Conservation (phyloP, 2,329 filamentous ascomycete genomes). For the Aureobasidium sp. region DNA sequence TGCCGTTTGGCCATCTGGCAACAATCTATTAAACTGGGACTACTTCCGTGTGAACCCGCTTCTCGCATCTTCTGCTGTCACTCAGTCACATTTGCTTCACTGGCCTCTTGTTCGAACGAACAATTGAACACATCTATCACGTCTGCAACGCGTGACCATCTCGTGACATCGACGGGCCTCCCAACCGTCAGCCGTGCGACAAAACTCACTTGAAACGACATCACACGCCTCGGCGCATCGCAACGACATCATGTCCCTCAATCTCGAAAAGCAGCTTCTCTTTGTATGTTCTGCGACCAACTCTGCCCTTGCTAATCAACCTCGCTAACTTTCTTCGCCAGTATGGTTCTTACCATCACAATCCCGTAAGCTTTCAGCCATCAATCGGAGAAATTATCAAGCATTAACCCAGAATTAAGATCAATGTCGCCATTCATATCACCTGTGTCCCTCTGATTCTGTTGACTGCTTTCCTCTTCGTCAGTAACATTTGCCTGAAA, state of each 20-base stretch:
- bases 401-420: conserved; percentile 33
- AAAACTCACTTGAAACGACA: not conserved
- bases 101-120: not conserved
- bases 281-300: conserved; percentile 58
- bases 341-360: conserved; percentile 81
- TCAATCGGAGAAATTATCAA: not conserved
- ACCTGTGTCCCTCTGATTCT: conserved; percentile 70
- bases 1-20: not conserved
- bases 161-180: not conserved
- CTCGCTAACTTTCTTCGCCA: conserved; percentile 31
- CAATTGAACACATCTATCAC: not conserved
- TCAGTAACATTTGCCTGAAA: conserved; percentile 37
- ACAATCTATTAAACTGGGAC: not conserved
- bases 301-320: not conserved
- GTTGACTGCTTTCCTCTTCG: conserved; percentile 63
- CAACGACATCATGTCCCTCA: conserved; percentile 46
- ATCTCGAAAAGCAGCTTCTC: conserved; percentile 73
- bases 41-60: conserved; percentile 10
- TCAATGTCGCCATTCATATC: conserved; percentile 75
- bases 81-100: not conserved
- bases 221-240: not conserved
- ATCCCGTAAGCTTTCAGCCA: conserved; percentile 45
- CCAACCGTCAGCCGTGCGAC: not conserved
- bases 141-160: not conserved
- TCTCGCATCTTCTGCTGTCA: conserved; percentile 1